phyloP scores from a whole-genome alignment of 768 basidiomycete species.

The Baorangia bicolor region DNA sequence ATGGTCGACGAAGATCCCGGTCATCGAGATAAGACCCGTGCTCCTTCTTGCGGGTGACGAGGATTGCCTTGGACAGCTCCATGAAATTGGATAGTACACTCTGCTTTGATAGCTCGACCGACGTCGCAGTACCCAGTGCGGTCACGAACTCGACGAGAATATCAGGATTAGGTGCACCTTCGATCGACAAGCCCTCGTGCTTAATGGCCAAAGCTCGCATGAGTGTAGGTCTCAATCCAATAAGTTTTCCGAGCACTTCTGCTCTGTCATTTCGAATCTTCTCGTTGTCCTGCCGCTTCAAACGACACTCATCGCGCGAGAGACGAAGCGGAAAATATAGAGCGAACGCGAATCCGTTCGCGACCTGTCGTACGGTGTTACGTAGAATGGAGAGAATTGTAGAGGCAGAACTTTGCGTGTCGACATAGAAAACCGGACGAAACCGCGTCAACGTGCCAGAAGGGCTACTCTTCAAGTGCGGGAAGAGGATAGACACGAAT shows the following conservation, averaged over 20 bases:
- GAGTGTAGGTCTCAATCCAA: constrained; percentile 51
- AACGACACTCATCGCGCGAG: constrained; percentile 62
- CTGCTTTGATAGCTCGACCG: constrained; percentile 12
- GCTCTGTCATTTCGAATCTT: constrained; percentile 68
- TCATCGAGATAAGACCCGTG: constrained; percentile 31
- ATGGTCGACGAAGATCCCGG: constrained; percentile 60
- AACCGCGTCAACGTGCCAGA: constrained; percentile 23
- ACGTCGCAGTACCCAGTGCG: constrained; percentile 18
- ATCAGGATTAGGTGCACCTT: constrained; percentile 5
- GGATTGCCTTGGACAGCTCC: constrained; percentile 17
- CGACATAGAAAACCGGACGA: constrained; percentile 5
- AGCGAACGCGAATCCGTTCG: constrained; percentile 9
- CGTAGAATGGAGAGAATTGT: constrained; percentile 8
- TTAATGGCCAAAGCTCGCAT: constrained; percentile 30
- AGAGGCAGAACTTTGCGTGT: constrained; percentile 6
- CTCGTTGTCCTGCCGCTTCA: constrained; percentile 59
- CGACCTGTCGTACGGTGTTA: constrained; percentile 9
- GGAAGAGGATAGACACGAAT: constrained; percentile 63
- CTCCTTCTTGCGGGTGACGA: constrained; percentile 29
- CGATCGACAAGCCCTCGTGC: background rate
- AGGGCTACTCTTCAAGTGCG: constrained; percentile 48
- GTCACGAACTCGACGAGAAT: constrained; percentile 25
- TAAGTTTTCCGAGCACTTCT: constrained; percentile 61
- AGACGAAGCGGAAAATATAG: constrained; percentile 58
- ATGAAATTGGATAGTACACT: constrained; percentile 12